Percentiles rank a stretch among this genome's conserved stretches.
These are phyloP conservation scores for Chromera velia DNA, from an alignment of 73 alveolate genomes.

Conservation along the genomic window DNA sequence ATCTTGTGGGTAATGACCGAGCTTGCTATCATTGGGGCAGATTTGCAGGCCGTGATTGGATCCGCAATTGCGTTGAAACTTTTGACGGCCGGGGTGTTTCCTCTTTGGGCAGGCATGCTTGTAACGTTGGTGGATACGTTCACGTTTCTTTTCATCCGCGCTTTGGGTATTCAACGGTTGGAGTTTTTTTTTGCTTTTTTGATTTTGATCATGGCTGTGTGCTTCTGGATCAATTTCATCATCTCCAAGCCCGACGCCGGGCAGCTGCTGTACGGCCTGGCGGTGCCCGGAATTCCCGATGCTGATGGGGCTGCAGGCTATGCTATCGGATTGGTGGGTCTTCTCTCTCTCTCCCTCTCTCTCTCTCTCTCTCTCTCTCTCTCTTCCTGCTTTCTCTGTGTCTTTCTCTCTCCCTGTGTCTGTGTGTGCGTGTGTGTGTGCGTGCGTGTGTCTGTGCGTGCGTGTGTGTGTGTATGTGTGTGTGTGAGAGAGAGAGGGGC, in stretches of 20 bases:
- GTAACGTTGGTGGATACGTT: conserved; percentile 58
- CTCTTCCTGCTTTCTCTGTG: too few relatives aligned
- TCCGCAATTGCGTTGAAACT: conserved; percentile 56
- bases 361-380: too few relatives aligned
- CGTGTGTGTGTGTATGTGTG: too few relatives aligned
- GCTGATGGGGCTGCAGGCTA: not conserved
- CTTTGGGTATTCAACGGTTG: conserved; percentile 54
- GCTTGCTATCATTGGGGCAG: conserved; percentile 70
- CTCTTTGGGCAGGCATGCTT: conserved; percentile 51
- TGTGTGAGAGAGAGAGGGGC: too few relatives aligned
- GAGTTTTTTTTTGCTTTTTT: conserved; percentile 52
- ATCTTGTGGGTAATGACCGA: conserved; percentile 71
- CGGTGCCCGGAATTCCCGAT: conserved; percentile 53
- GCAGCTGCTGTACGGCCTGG: conserved; percentile 33
- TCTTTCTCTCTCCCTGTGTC: too few relatives aligned
- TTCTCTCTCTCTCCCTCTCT: too few relatives aligned
- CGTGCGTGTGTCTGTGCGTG: too few relatives aligned
- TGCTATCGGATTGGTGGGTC: too few relatives aligned
- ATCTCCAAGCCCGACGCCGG: conserved; percentile 43
- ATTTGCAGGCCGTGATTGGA: conserved; percentile 71
- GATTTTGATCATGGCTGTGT: conserved; percentile 56
- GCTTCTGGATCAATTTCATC: conserved; percentile 50
- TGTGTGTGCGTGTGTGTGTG: too few relatives aligned
- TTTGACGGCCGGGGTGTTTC: conserved; percentile 33
- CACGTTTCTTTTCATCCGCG: conserved; percentile 54